These are phyloP conservation scores for Dittrichia graveolens DNA, from an alignment of 129 eudicot species.

Conservation along the genomic window DNA sequence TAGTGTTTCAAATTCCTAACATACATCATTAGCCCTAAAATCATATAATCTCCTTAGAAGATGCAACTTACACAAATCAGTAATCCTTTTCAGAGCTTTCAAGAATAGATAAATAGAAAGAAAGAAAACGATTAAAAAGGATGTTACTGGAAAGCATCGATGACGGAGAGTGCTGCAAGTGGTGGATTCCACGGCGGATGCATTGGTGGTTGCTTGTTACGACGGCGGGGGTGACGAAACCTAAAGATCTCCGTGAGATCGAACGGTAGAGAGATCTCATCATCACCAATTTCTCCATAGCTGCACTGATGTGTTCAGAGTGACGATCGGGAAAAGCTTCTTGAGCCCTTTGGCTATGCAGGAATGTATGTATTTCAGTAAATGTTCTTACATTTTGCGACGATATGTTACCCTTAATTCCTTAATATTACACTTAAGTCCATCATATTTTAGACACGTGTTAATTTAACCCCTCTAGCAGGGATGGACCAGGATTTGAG, in stretches of 20 bases:
- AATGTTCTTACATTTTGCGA: background rate
- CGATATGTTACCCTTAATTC: background rate
- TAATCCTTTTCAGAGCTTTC: background rate
- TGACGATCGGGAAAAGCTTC: constrained; percentile 15
- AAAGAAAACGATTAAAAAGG: background rate
- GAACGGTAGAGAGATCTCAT: constrained; percentile 74
- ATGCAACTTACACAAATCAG: constrained; percentile 18
- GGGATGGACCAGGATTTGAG: too few species aligned
- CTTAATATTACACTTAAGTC: background rate
- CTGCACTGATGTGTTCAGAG: background rate
- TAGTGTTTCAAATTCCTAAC: constrained; percentile 14
- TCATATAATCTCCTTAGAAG: background rate
- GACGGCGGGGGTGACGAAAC: constrained; percentile 38
- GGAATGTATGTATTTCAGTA: background rate
- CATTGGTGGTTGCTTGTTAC: constrained; percentile 39
- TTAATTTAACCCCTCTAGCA: too few species aligned
- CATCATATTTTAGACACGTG: too few species aligned
- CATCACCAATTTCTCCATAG: constrained; percentile 54
- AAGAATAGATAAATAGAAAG: background rate
- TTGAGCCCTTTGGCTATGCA: constrained; percentile 3
- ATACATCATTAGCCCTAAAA: constrained; percentile 31
- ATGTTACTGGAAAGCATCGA: constrained; percentile 35
- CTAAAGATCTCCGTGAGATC: constrained; percentile 53
- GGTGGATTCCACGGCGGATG: constrained; percentile 38
- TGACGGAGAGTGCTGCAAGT: constrained; percentile 41